Percentiles rank a stretch among this genome's conserved stretches.
These are phyloP conservation scores for Panaeolus cyanescens DNA, from an alignment of 768 basidiomycete genomes.

Conservation along the genomic window DNA sequence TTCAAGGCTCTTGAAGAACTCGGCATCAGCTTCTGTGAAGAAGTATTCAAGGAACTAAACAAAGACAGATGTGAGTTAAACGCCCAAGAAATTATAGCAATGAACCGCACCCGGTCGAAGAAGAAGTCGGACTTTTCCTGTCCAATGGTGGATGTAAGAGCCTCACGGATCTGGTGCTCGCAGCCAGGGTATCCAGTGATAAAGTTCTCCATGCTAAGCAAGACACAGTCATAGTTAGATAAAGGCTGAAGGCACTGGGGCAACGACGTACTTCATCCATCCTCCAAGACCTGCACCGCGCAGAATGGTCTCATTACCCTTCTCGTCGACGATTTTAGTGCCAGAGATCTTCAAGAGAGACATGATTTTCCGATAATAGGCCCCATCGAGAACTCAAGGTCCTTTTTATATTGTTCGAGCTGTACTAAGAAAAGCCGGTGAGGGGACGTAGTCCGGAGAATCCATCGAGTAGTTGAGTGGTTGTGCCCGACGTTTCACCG, in stretches of 20 bases:
- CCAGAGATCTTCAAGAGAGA: conserved; percentile 59
- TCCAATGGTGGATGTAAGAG: conserved; percentile 67
- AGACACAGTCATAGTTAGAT: background rate
- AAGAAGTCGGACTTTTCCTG: conserved; percentile 71
- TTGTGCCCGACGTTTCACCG: conserved; percentile 21
- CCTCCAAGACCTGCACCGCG: conserved; percentile 80
- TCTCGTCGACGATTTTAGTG: conserved; percentile 58
- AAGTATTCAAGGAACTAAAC: conserved; percentile 80
- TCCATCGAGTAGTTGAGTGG: conserved; percentile 3
- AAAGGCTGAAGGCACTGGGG: conserved; percentile 2
- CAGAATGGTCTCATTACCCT: conserved; percentile 59
- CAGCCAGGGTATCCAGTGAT: conserved; percentile 83
- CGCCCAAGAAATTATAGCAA: background rate
- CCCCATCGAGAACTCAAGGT: background rate
- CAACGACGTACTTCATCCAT: conserved; percentile 77
- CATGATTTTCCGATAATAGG: conserved; percentile 31
- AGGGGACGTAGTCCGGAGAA: conserved; percentile 12
- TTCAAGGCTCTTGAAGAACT: conserved; percentile 76
- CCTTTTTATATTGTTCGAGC: conserved; percentile 7
- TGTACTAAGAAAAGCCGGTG: conserved; percentile 1
- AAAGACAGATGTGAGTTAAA: background rate
- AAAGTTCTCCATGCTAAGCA: conserved; percentile 74
- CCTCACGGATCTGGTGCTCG: conserved; percentile 76
- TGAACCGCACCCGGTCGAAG: conserved; percentile 70
- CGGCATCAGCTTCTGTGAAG: conserved; percentile 74